Percentiles rank a stretch among this genome's conserved stretches.
Conservation (phyloP, 2,329 filamentous ascomycete genomes). For the Blastomyces gilchristii region DNA sequence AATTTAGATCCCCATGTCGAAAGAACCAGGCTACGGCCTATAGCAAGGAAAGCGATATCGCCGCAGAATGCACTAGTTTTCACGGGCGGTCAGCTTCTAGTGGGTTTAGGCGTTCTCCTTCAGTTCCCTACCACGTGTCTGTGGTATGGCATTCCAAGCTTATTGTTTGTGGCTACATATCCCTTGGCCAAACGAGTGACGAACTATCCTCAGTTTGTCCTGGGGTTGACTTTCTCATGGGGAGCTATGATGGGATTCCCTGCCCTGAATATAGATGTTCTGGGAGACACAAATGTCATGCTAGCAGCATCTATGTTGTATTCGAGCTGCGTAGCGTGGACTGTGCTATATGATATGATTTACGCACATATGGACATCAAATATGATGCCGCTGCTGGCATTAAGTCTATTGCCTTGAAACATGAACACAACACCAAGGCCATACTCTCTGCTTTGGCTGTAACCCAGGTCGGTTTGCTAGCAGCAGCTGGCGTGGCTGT, state of each 20-base stretch:
- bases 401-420: constrained; percentile 42
- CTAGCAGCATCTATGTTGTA: constrained; percentile 35
- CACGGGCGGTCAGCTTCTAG: constrained; percentile 34
- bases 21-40: constrained; percentile 43
- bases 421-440: constrained; percentile 40
- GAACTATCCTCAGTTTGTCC: constrained; percentile 43
- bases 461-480: constrained; percentile 34
- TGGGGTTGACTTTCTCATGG: constrained; percentile 44
- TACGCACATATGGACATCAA: constrained; percentile 45
- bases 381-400: constrained; percentile 41
- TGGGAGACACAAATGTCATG: constrained; percentile 29
- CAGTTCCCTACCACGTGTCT: constrained; percentile 35
- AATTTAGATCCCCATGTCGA: constrained; percentile 44
- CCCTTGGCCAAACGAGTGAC: constrained; percentile 45
- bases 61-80: constrained; percentile 36
- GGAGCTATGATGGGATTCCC: constrained; percentile 41
- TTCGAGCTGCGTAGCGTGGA: constrained; percentile 40
- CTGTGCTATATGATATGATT: constrained; percentile 42
- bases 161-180: constrained; percentile 39
- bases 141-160: constrained; percentile 35
- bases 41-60: constrained; percentile 43
- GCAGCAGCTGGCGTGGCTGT: constrained; percentile 36
- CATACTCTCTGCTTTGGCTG: constrained; percentile 33
- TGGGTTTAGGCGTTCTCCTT: constrained; percentile 34
- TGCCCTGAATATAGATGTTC: constrained; percentile 37